Base-by-base conservation (phyloP, 805 yeast species). In the Saccharomycopsis fermentans region DNA sequence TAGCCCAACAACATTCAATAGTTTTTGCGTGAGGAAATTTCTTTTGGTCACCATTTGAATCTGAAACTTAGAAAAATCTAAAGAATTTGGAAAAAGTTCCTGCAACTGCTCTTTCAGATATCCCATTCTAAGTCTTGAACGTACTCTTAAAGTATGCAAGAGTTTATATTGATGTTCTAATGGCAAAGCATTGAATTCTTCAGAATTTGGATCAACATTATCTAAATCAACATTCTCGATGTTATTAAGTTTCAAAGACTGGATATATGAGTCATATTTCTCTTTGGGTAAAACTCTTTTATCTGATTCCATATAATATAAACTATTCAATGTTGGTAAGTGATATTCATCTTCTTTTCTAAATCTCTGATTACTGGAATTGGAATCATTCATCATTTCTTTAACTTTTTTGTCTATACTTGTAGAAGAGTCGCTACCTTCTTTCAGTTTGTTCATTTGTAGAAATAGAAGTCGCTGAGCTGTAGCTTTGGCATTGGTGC, bases 41-140 rank as follows among this genome's bases (percentile, higher is more conserved):
- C 99, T 77, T 68, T 90, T 90, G 64, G 89, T 87, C 0, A 94
- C 98, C 81, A 92, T 87, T 65, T 87, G 83, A 61, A 94, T 88
- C 69, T 94, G 99, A 69, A 94, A 94, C 65, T 80, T 84, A 17
- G 97, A 90, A 66, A 94, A 94, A 61, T 90, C 97, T 81, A 88
- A 78, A 56, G 91, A 82, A 65, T 87, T 77, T 0, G 97, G 96
- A 65, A 92, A 94, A 57, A 90, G 73, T 4, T 80, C 73, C 63
- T 88, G 87, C 37, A 94, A 74, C 66, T 94, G 97, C n/a, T 87
- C 90, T 59, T 90, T 88, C 0, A 92, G 77, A 67, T 87, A 91
- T 0, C 99, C 99, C 96, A 94, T 85, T 73, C 99, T 82, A 68
- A 94, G 77, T 59, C 99, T 74, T 0, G 97, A 91, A 62, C 90